Percentiles rank a stretch among this genome's conserved stretches.
These are phyloP conservation scores for Aulographum hederae DNA, from an alignment of 2,329 filamentous ascomycete genomes.

Conservation along the genomic window DNA sequence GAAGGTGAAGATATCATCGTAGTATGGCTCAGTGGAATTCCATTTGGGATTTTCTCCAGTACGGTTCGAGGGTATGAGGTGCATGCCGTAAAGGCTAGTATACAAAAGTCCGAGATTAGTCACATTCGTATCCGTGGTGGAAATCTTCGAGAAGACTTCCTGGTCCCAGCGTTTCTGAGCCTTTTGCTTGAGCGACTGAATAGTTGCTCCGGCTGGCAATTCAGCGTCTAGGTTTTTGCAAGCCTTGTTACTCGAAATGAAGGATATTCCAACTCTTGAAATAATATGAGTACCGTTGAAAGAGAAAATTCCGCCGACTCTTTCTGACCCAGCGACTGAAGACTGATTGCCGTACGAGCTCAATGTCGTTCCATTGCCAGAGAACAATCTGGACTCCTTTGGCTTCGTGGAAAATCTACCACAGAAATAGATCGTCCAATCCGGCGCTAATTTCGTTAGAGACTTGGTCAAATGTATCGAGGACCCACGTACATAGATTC, in stretches of 20 bases:
- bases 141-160: conserved; percentile 44
- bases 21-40: conserved; percentile 47
- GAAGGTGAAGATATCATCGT: conserved; percentile 52
- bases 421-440: conserved; percentile 47
- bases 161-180: conserved; percentile 40
- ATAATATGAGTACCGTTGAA: conserved; percentile 28
- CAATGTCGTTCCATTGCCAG: conserved; percentile 9
- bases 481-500: conserved; percentile 27
- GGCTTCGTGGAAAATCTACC: conserved; percentile 34
- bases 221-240: conserved; percentile 39
- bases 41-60: conserved; percentile 54
- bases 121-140: conserved; percentile 36
- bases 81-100: conserved; percentile 51
- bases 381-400: conserved; percentile 13
- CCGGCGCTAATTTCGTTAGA: conserved; percentile 20
- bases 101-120: conserved; percentile 44
- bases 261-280: conserved; percentile 48
- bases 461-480: neutral
- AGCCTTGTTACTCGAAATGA: conserved; percentile 43
- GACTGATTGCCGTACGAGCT: conserved; percentile 11
- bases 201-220: conserved; percentile 28
- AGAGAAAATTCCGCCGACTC: conserved; percentile 31
- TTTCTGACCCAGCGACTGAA: conserved; percentile 10
- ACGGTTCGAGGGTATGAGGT: conserved; percentile 49
- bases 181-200: conserved; percentile 26